phyloP scores from a whole-genome alignment of 169 alveolate genomes.

The Eimeria acervulina region DNA sequence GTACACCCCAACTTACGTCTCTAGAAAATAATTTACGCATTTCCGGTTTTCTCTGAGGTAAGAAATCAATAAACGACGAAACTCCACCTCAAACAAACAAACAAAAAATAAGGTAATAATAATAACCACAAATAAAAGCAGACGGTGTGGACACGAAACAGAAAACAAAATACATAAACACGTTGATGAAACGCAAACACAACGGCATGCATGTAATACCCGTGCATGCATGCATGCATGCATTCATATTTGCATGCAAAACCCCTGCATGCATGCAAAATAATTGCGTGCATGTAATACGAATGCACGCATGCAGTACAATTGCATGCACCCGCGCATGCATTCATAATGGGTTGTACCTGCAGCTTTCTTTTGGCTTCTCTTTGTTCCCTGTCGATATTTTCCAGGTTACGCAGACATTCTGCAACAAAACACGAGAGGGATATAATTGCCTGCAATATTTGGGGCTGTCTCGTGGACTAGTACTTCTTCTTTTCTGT shows the following conservation, averaged over 20 bases:
- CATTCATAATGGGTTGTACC: neutral
- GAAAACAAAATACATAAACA: too few species aligned
- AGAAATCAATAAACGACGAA: conserved; percentile 35
- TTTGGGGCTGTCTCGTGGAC: too few species aligned
- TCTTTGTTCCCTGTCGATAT: conserved; percentile 3
- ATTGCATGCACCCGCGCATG: too few species aligned
- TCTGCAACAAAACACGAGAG: neutral
- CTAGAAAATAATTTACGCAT: conserved; percentile 51
- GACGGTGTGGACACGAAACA: too few species aligned
- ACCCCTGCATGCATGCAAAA: too few species aligned
- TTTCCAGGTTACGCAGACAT: neutral
- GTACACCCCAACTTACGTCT: conserved; percentile 1
- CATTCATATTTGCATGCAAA: too few species aligned
- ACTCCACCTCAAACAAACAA: neutral
- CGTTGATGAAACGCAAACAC: too few species aligned
- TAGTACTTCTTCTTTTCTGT: neutral
- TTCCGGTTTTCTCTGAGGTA: conserved; percentile 50
- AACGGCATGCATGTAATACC: too few species aligned
- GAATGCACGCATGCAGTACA: neutral
- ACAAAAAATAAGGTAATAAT: neutral
- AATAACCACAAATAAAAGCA: neutral
- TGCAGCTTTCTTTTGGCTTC: conserved; percentile 50
- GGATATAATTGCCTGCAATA: neutral
- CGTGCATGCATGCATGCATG: conserved; percentile 14
- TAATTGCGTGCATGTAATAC: too few species aligned